Base-by-base conservation (phyloP, 2,329 filamentous ascomycete species). In the Metarhizium brunneum region DNA sequence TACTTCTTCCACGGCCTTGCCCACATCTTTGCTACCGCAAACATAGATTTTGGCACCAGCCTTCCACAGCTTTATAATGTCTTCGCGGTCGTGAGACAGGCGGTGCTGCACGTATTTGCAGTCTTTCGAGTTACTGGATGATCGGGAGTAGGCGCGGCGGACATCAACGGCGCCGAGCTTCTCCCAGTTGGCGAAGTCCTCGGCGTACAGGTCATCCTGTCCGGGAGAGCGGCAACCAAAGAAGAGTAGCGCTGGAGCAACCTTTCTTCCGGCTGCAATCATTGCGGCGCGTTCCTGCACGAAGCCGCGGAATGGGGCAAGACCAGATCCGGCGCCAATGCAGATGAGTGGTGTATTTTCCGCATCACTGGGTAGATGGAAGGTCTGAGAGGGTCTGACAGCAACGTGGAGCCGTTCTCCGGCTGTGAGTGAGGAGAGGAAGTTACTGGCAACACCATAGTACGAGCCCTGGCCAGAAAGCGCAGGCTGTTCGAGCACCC, bases 201-300 rank as follows among this genome's bases (percentile, higher is more conserved):
- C 76, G 0, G 74, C 69, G 68, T 88, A 88, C 0, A 88, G 64
- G 45, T 82, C 75, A 60, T 88, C 85, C 13, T 71, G 66, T 0
- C 72, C 74, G 1, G 78, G 76, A 5, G 72, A 65, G 14, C 81
- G 79, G 65, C 84, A 87, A 5, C 85, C 86, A 61, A 82, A 77
- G 71, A 86, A 87, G 1, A 88, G 73, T n/a, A 88, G 59, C 0
- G 84, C 82, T 0, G 79, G 81, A 0, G 82, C 84, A 0, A 88
- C 71, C 32, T 66, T 69, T 13, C 78, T 72, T 2, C 83, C 82
- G 0, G 73, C 73, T 3, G 66, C 68, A 14, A 76, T 65, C 70
- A 79, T 73, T 20, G 72, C 73, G 0, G 80, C 81, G 0, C 84
- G 80, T 59, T 87, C 82, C 66, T 85, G 80, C 10, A 84, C 61